Conservation (phyloP, 352 stramenopile genomes). For the Globisporangium yorkense region DNA sequence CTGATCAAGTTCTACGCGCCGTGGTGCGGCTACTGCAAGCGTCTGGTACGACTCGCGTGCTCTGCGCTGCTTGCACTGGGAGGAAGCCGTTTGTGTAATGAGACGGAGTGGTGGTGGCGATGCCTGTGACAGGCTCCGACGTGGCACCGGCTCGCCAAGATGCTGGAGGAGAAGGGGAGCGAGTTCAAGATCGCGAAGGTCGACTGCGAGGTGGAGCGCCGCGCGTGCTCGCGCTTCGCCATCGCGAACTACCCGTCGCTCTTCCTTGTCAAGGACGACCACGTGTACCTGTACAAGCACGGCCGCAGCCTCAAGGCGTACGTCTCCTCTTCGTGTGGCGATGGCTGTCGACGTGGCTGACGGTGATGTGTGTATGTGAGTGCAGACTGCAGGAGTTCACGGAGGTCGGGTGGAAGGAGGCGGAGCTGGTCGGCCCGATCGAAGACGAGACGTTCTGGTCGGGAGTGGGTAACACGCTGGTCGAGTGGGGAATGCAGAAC, state of each 20-base stretch:
- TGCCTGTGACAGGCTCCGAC: constrained; percentile 25
- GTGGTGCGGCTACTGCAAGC: constrained; percentile 78
- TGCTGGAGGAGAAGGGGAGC: constrained; percentile 52
- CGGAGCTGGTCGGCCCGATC: constrained; percentile 44
- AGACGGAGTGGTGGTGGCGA: not conserved
- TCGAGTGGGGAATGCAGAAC: constrained; percentile 66
- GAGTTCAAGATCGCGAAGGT: constrained; percentile 50
- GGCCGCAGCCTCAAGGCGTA: constrained; percentile 52
- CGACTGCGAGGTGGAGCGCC: constrained; percentile 68
- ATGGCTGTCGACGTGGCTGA: not conserved
- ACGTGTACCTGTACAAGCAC: constrained; percentile 75
- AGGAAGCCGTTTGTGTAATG: not conserved
- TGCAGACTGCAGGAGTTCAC: constrained; percentile 43
- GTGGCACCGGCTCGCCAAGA: constrained; percentile 71
- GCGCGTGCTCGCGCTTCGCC: constrained; percentile 75
- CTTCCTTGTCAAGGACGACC: constrained; percentile 64
- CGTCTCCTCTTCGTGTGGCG: not conserved
- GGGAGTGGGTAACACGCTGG: constrained; percentile 43
- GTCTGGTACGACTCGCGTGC: constrained; percentile 32
- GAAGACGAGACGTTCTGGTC: constrained; percentile 57
- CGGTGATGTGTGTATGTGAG: not conserved
- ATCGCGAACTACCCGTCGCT: constrained; percentile 74
- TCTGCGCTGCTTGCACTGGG: too few relatives aligned
- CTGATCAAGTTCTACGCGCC: constrained; percentile 85
- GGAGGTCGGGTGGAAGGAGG: constrained; percentile 45